Base-by-base conservation (phyloP, 345 rosid genomes). In the Aethionema arabicum region DNA sequence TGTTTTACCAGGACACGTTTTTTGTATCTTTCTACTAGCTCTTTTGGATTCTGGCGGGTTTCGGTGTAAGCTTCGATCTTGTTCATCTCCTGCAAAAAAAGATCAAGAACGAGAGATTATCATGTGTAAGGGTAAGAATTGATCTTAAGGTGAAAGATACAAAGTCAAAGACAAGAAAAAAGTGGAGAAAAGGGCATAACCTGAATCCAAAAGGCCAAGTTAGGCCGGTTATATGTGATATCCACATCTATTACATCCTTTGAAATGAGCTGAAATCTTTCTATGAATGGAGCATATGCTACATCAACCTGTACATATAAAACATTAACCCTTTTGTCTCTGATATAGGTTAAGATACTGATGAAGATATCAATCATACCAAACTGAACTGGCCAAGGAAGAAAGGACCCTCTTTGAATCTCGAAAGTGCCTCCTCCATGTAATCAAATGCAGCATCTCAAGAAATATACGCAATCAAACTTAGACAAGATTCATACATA, bases 341-440 rank as follows among this genome's bases (percentile, higher is more conserved):
- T 65, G 37, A 63, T 58, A 56, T 5, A 16, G 29, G 5, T 64
- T 5, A 37, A 52, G 21, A 58, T 52, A 44, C 11, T 43, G 45
- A 52, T 36, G 42, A 52, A 58, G 27, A 39, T 37, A 9, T 31
- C 0, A 44, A 33, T 13, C 14, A 62, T 66, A 85, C 88, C 78
- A 85, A 73, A 70, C 96, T 81, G 66, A 84, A 81, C 49, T 75
- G 85, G 46, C 87, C 91, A 2, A 92, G 85, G 74, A 92, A 83
- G 86, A 89, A 92, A 11, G 84, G 81, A 21, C 97, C 96, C 39
- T 92, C 82, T 11, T 68, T 65, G 44, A 80, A 92, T 66, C 79
- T 87, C 52, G 80, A 68, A 62, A 85, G 85, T 41, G 85, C 91
- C 9, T 63, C 70, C 77, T 89, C 98, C 11, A 90, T 68, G 73